Evolutionary conservation across 768 basidiomycete genomes (phyloP), one percentile per base, ranked within the genome.

Genomic region (Agrocybe pediades): DNA sequence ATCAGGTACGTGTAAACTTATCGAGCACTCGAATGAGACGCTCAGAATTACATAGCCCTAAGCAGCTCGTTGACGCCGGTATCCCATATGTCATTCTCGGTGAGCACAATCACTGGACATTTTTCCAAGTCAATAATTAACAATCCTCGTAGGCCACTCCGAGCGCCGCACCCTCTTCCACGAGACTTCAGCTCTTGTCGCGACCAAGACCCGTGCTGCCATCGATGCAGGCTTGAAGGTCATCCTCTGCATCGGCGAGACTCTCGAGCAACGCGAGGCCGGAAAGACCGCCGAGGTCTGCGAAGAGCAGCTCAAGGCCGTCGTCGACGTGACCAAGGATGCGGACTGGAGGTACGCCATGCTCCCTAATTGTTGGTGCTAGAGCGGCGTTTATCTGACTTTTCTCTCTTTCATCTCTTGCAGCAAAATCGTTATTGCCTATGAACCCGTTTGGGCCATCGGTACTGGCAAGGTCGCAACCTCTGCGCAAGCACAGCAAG

Each of bases 401-500:
- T n/a, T 24, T 39, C 30, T 15, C 41, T 16, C 50, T 20, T 47
- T 11, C 15, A 19, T 25, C 49, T 33, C 44, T 13, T 49, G 25
- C 19, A 95, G 94, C 65, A 85, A 90, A 58, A 79, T 98, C 65
- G 96, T 99, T 53, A 81, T 99, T 63, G 97, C 97, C 17, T 99
- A 95, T 71, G 93, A 96, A 71, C 92, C 95, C 40, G 92, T 98
- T 16, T 98, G 97, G 96, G 96, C 97, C 27, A 98, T 98, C 69
- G 97, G 97, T 41, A 98, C 96, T 11, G 96, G 96, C 58, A 96
- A 90, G 70, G 95, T 97, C 48, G 96, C 96, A 41, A 92, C 92
- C 26, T 77, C 90, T 0, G 78, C 77, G n/a, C 90, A 98, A 75
- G 97, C 97, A 1, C 96, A 98, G 72, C 90, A 95, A 39, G 85